A percentile compares a stretch with the other conserved stretches of the same genome.
phyloP scores from a whole-genome alignment of 73 alveolate species.

The Paraurostyla sp. region DNA sequence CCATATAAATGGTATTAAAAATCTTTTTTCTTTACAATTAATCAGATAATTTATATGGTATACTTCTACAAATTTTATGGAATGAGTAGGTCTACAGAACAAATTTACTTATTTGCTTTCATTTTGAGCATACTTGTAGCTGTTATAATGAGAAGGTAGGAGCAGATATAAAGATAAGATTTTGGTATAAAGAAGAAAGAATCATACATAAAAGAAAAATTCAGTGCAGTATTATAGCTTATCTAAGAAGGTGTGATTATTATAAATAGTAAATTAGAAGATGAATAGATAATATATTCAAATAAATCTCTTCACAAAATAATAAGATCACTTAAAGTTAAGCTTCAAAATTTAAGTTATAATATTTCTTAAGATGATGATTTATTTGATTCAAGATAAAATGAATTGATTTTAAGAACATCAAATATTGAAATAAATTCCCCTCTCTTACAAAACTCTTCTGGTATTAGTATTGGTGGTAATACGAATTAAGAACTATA shows the following conservation, averaged over 20 bases:
- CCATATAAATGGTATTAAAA: too few species aligned
- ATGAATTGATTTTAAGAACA: background rate
- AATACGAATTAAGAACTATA: background rate
- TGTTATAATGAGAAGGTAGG: background rate
- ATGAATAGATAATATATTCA: background rate
- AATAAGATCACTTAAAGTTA: too few species aligned
- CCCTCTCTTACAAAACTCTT: background rate
- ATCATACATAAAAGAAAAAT: background rate
- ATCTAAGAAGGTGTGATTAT: background rate
- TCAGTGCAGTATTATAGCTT: background rate
- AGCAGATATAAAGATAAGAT: background rate
- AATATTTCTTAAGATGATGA: too few species aligned
- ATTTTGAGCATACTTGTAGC: background rate
- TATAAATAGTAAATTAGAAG: background rate
- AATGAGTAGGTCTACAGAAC: too few species aligned
- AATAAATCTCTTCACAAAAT: background rate
- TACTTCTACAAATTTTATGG: too few species aligned
- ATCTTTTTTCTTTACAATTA: too few species aligned
- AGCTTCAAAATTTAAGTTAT: too few species aligned
- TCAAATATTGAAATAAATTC: background rate
- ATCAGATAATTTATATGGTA: too few species aligned
- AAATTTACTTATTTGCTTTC: too few species aligned
- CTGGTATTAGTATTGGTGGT: background rate
- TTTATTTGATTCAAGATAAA: background rate
- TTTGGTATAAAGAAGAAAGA: background rate